Evolutionary conservation across 2,329 filamentous ascomycete species (phyloP).

Genomic region (Byssothecium circinans): DNA sequence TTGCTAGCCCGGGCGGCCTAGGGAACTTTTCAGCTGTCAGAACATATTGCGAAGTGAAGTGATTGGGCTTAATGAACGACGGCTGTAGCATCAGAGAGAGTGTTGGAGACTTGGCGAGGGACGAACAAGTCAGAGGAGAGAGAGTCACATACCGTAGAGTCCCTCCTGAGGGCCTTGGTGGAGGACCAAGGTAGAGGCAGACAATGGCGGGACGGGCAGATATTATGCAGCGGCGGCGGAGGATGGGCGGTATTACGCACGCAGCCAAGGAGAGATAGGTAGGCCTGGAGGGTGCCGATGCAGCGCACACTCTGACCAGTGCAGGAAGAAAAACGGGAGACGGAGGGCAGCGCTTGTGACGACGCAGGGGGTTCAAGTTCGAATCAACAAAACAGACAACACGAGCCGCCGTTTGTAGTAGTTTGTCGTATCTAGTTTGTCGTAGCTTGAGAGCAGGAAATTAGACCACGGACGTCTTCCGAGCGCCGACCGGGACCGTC

Average conservation of each 20-base stretch:
- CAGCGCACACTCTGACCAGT: not conserved
- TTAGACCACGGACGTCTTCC: not conserved
- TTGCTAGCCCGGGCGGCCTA: not conserved
- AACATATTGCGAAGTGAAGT: not conserved
- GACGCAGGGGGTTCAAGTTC: not conserved
- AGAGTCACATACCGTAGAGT: not conserved
- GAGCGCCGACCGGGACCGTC: not conserved
- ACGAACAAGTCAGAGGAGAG: not conserved
- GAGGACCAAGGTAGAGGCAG: conserved; percentile 33
- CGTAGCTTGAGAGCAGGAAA: not conserved
- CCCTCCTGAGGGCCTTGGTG: conserved; percentile 30
- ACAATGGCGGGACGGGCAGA: conserved; percentile 26
- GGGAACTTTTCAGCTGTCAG: not conserved
- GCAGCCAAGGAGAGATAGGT: conserved; percentile 32
- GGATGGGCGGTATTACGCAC: conserved; percentile 16
- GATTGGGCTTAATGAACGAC: not conserved
- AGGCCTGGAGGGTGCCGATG: conserved; percentile 4
- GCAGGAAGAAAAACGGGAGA: not conserved
- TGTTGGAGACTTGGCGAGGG: not conserved
- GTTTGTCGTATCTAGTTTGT: not conserved
- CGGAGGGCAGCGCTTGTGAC: not conserved
- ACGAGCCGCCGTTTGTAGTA: not conserved
- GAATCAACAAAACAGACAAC: not conserved
- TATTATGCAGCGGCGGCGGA: conserved; percentile 39
- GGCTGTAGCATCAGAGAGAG: not conserved